Percentiles rank a stretch among this genome's conserved stretches.
Evolutionary conservation across 106 monocot species (phyloP).

Genomic region (Dioscorea zingiberensis): DNA sequence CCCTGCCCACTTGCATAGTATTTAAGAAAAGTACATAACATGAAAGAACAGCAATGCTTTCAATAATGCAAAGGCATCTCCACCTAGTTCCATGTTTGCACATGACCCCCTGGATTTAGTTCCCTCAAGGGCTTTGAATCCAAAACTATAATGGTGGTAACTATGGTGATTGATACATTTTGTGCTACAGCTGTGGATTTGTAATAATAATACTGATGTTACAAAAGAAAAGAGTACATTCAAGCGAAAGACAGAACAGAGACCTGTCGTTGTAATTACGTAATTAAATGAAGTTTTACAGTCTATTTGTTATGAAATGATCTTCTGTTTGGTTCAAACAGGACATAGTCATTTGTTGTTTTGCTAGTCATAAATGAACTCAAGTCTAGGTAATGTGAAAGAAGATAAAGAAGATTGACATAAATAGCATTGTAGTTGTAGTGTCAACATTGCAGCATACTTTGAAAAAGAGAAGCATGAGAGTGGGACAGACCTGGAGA

Average conservation of each 20-base stretch:
- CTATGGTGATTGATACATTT: too few relatives aligned
- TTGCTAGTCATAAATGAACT: not conserved
- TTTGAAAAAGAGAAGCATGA: constrained; percentile 16
- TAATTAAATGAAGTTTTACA: not conserved
- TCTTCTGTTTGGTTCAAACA: not conserved
- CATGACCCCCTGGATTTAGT: not conserved
- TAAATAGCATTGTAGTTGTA: constrained; percentile 10
- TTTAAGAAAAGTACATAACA: not conserved
- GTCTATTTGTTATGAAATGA: not conserved
- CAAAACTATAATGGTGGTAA: too few relatives aligned
- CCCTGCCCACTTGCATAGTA: too few relatives aligned
- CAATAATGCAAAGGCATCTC: constrained; percentile 1
- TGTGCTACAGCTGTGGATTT: not conserved
- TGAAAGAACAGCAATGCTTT: not conserved
- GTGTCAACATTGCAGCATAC: constrained; percentile 17
- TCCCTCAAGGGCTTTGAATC: not conserved
- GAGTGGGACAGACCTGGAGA: constrained; percentile 19
- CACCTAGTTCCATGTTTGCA: not conserved
- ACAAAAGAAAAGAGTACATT: too few relatives aligned
- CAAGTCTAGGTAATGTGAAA: not conserved
- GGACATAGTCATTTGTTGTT: not conserved
- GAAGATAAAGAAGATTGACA: not conserved
- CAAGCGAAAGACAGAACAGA: too few relatives aligned
- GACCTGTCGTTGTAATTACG: not conserved
- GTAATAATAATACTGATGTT: too few relatives aligned